Percentiles rank a stretch among this genome's conserved stretches.
Conservation (phyloP, 169 alveolate species). For the Cryptosporidium sp. region DNA sequence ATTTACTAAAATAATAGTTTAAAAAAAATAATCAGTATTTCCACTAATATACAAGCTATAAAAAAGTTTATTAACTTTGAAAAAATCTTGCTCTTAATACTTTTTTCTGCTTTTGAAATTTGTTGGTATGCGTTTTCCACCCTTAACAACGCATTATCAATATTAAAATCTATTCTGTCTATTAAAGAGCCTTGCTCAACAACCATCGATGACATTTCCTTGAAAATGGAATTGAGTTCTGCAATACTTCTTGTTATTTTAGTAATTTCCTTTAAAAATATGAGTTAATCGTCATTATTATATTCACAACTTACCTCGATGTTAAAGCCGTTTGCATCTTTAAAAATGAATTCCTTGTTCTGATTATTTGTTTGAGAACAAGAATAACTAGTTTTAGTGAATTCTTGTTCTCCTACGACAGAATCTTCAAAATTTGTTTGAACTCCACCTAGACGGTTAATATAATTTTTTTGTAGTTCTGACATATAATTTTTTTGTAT, state of each 20-base stretch:
- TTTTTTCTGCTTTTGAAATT: conserved; percentile 38
- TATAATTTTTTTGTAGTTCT: conserved; percentile 78
- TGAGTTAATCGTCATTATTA: neutral
- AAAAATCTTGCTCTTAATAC: neutral
- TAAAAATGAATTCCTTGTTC: neutral
- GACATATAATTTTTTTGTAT: conserved; percentile 80
- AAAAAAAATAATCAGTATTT: conserved; percentile 15
- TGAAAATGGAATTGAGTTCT: conserved; percentile 83
- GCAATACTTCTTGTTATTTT: conserved; percentile 82
- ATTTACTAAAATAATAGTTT: conserved; percentile 21
- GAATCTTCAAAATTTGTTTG: neutral
- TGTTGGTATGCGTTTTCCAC: conserved; percentile 47
- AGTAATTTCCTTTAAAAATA: conserved; percentile 77
- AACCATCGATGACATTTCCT: conserved; percentile 83
- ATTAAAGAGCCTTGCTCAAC: conserved; percentile 86
- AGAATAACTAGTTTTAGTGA: neutral
- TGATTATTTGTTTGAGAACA: neutral
- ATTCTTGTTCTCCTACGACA: neutral
- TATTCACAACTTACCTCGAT: conserved; percentile 20
- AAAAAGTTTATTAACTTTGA: conserved; percentile 37
- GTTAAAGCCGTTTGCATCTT: neutral
- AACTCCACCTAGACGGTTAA: conserved; percentile 63
- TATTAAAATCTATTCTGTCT: conserved; percentile 86
- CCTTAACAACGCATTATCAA: conserved; percentile 61
- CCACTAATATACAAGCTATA: conserved; percentile 14